Evolutionary conservation across 768 basidiomycete species (phyloP).

Genomic region (Rhizopogon vinicolor): DNA sequence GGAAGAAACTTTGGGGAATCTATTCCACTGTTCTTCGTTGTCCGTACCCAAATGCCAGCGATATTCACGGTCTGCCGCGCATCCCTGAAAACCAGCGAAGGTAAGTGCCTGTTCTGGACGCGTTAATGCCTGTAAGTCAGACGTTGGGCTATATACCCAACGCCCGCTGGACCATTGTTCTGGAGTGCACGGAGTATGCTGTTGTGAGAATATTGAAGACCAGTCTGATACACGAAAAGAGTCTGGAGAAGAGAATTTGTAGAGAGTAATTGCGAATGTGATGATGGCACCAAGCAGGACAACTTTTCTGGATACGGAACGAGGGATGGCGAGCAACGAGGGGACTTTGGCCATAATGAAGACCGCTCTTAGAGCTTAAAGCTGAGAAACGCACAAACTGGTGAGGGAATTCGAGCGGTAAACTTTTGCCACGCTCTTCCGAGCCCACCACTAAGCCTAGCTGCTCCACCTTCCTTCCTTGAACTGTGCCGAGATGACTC

Average conservation of each 20-base stretch:
- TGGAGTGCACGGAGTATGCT: slow-evolving; percentile 28
- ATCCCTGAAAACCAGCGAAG: slow-evolving; percentile 57
- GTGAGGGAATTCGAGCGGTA: background rate
- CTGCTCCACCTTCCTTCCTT: no score
- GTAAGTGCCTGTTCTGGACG: slow-evolving; percentile 38
- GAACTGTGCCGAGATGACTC: no score
- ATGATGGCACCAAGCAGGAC: slow-evolving; percentile 21
- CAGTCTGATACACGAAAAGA: slow-evolving; percentile 14
- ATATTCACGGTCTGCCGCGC: slow-evolving; percentile 58
- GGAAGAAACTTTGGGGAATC: slow-evolving; percentile 49
- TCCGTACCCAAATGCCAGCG: slow-evolving; percentile 61
- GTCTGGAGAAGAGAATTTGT: slow-evolving; percentile 22
- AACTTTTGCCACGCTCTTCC: background rate
- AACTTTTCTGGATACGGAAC: slow-evolving; percentile 17
- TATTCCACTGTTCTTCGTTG: slow-evolving; percentile 38
- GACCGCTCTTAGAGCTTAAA: background rate
- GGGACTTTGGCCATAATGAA: slow-evolving; percentile 6
- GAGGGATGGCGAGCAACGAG: slow-evolving; percentile 14
- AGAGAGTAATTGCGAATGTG: slow-evolving; percentile 22
- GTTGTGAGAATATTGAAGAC: slow-evolving; percentile 20
- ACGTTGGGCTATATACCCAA: slow-evolving; percentile 39
- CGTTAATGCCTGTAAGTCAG: slow-evolving; percentile 31
- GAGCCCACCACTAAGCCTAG: no score
- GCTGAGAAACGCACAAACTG: background rate
- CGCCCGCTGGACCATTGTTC: slow-evolving; percentile 29